phyloP scores from a whole-genome alignment of 768 basidiomycete genomes.

The Collybia sordida region DNA sequence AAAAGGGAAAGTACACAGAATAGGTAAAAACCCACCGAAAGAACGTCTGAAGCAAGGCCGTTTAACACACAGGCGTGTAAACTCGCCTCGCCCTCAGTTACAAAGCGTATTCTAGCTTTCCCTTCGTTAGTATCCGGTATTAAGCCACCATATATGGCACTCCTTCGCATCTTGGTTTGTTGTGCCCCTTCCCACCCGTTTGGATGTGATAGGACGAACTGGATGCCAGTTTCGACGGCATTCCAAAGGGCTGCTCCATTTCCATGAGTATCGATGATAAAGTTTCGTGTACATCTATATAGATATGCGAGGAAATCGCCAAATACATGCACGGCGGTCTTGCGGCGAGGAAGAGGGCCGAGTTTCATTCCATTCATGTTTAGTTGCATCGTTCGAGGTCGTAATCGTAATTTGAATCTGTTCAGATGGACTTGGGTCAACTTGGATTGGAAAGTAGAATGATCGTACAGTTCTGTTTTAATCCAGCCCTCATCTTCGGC shows the following conservation, averaged over 20 bases:
- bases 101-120: constrained; percentile 71
- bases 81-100: constrained; percentile 84
- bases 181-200: constrained; percentile 85
- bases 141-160: constrained; percentile 68
- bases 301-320: constrained; percentile 79
- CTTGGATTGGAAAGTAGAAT: not conserved
- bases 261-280: constrained; percentile 84
- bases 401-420: constrained; percentile 80
- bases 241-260: constrained; percentile 69
- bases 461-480: constrained; percentile 69
- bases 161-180: constrained; percentile 74
- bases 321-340: constrained; percentile 72
- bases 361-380: constrained; percentile 85
- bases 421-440: not conserved
- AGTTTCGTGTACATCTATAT: constrained; percentile 69
- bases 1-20: not conserved
- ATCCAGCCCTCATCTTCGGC: constrained; percentile 81
- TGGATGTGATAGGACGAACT: constrained; percentile 77
- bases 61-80: constrained; percentile 78
- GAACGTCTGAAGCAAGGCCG: constrained; percentile 74
- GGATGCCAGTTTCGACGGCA: constrained; percentile 66
- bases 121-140: constrained; percentile 76
- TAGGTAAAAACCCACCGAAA: constrained; percentile 49
- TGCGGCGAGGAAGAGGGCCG: constrained; percentile 61
- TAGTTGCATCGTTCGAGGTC: constrained; percentile 76